A percentile compares a stretch with the other conserved stretches of the same genome.
Evolutionary conservation across 2,329 filamentous ascomycete species (phyloP).

Genomic region (Colletotrichum endophyticum): DNA sequence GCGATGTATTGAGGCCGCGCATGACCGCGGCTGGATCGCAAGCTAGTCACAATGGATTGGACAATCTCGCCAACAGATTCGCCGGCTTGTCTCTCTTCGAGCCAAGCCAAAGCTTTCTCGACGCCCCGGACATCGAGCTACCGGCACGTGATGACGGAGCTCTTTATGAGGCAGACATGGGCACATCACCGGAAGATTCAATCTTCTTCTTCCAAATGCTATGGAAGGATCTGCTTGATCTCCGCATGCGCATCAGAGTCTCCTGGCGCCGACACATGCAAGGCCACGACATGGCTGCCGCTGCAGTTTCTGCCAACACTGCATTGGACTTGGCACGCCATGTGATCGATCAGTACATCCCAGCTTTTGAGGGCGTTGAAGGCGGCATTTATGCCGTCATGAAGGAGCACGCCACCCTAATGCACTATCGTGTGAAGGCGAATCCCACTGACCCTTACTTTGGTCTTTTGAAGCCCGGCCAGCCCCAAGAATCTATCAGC

Average conservation of each 20-base stretch:
- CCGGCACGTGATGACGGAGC: slow-evolving; percentile 14
- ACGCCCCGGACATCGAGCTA: slow-evolving; percentile 30
- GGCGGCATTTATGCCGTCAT: not conserved
- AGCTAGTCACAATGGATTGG: not conserved
- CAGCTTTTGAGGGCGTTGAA: not conserved
- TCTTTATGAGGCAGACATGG: slow-evolving; percentile 33
- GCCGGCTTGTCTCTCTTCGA: slow-evolving; percentile 38
- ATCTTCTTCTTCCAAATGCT: slow-evolving; percentile 30
- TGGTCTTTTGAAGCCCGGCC: not conserved
- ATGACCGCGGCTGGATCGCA: slow-evolving; percentile 26
- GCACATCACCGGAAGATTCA: slow-evolving; percentile 24
- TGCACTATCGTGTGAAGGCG: not conserved
- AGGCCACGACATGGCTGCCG: slow-evolving; percentile 30
- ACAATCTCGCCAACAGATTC: slow-evolving; percentile 27
- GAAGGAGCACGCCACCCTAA: not conserved
- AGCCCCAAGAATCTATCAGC: not conserved
- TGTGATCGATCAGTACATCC: slow-evolving; percentile 33
- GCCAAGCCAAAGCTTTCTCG: slow-evolving; percentile 38
- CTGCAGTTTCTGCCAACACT: slow-evolving; percentile 40
- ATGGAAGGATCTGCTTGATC: slow-evolving; percentile 31
- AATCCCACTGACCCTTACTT: not conserved
- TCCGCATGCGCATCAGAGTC: slow-evolving; percentile 29
- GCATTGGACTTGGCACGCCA: slow-evolving; percentile 35
- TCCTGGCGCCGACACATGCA: slow-evolving; percentile 34
- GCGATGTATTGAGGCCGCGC: slow-evolving; percentile 29